These are phyloP conservation scores for Imleria badia DNA, from an alignment of 768 basidiomycete species.

Conservation along the genomic window DNA sequence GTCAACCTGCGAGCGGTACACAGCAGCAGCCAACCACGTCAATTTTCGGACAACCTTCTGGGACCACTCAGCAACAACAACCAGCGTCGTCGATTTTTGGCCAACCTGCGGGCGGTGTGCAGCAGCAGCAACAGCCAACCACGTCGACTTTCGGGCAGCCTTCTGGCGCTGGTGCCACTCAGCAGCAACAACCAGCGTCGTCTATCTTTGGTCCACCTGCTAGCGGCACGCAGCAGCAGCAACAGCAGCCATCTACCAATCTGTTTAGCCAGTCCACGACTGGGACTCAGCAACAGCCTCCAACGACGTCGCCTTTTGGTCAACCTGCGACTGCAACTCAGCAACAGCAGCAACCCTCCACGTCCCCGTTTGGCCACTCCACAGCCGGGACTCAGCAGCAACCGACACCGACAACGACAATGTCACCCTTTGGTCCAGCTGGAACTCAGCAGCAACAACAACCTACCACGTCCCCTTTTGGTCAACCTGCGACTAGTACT, in stretches of 20 bases:
- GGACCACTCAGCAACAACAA: constrained; percentile 10
- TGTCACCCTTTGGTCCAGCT: constrained; percentile 35
- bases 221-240: constrained; percentile 22
- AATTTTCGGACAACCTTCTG: constrained; percentile 2
- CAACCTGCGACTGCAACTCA: constrained; percentile 29
- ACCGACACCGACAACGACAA: constrained; percentile 8
- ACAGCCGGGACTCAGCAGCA: constrained; percentile 33
- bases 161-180: background rate
- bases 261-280: constrained; percentile 17
- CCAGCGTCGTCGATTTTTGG: constrained; percentile 10
- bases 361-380: constrained; percentile 24
- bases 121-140: constrained; percentile 21
- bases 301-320: constrained; percentile 36
- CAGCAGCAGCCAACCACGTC: constrained; percentile 17
- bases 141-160: background rate
- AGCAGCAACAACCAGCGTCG: background rate
- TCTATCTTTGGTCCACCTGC: constrained; percentile 26
- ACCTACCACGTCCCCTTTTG: constrained; percentile 35
- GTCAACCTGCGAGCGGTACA: constrained; percentile 8
- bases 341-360: constrained; percentile 30
- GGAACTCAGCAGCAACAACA: constrained; percentile 32
- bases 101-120: constrained; percentile 7
- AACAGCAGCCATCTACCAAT: constrained; percentile 11
- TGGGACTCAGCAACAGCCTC: constrained; percentile 31
- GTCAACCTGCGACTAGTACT: constrained; percentile 26